These are phyloP conservation scores for Breviolum minutum DNA, from an alignment of 73 alveolate genomes.

Conservation along the genomic window DNA sequence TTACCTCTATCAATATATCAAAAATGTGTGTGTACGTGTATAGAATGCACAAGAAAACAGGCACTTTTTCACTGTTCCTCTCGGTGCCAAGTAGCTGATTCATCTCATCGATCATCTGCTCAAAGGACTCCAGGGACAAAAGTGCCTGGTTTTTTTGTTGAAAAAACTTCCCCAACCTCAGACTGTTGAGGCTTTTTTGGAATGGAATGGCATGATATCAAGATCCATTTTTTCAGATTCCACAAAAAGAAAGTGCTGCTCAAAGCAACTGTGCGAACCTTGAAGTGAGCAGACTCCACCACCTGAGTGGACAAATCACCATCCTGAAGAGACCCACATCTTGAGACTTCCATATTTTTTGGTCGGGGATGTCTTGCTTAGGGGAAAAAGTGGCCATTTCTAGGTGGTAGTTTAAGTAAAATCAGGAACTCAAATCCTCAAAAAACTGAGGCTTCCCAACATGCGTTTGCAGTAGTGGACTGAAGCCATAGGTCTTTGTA, in stretches of 20 bases:
- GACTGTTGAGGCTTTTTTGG: neutral
- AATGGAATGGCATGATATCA: neutral
- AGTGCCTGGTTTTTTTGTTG: constrained; percentile 12
- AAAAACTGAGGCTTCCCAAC: neutral
- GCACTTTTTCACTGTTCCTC: neutral
- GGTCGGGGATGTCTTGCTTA: too few species aligned
- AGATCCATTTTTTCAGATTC: neutral
- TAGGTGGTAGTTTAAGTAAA: too few species aligned
- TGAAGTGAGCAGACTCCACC: constrained; percentile 93
- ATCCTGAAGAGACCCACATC: neutral
- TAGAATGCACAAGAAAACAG: neutral
- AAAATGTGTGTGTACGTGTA: too few species aligned
- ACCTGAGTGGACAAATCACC: neutral
- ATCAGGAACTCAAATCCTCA: too few species aligned
- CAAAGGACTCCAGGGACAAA: constrained; percentile 75
- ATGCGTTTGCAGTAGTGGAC: constrained; percentile 88
- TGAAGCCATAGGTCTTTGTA: constrained; percentile 78
- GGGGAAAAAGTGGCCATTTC: too few species aligned
- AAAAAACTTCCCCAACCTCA: neutral
- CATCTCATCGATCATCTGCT: constrained; percentile 93
- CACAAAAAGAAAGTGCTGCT: neutral
- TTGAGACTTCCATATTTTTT: neutral
- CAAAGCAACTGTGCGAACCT: neutral
- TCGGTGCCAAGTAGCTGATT: constrained; percentile 19
- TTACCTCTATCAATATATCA: too few species aligned